Evolutionary conservation across 441 rosid genomes (phyloP), one percentile per base, ranked within the genome.

Genomic region (Erodium texanum): DNA sequence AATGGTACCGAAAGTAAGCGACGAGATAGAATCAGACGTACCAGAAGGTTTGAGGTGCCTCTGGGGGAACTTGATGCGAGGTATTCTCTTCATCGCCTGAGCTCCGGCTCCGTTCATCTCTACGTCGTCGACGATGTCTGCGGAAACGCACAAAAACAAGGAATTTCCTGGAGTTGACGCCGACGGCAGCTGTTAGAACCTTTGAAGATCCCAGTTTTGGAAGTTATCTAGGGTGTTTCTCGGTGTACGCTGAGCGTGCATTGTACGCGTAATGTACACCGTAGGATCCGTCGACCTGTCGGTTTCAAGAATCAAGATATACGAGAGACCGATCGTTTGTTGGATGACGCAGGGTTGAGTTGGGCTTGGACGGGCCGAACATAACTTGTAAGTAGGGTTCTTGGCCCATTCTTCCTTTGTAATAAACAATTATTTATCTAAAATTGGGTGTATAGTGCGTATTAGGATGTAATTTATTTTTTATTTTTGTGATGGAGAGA

Each of bases 41-140:
- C 92, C 87, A 73, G 87, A 73, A 59, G 87, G 72, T 23, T 84
- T 84, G 12, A 70, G 68, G 62, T 79, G 84, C 62, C 97, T 66
- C 70, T 79, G 87, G 27, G 93, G 94, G 54, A 90, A 88, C 66
- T 83, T 88, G 80, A 90, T 88, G 74, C 87, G 86, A 70, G 90
- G 97, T 43, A 90, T 82, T 80, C 94, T 81, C 83, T 84, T 90
- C 81, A 84, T 71, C 12, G 82, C 84, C 76, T 87, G 85, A 64
- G 73, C 83, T 7, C 73, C 84, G 45, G 62, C 62, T 56, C 23
- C 23, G 62, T 9, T 56, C 62, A 56, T 56, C 62, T 20, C 62
- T 22, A 12, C 62, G 62, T 43, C 50, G 50, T 2, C 50, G 50
- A 12, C 50, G 50, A 43, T 43, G 50, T 11, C 15, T 43, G 29